Percentiles rank a stretch among this genome's conserved stretches.
phyloP scores from a whole-genome alignment of 2,329 filamentous ascomycete genomes.

The Aspergillus hortae region DNA sequence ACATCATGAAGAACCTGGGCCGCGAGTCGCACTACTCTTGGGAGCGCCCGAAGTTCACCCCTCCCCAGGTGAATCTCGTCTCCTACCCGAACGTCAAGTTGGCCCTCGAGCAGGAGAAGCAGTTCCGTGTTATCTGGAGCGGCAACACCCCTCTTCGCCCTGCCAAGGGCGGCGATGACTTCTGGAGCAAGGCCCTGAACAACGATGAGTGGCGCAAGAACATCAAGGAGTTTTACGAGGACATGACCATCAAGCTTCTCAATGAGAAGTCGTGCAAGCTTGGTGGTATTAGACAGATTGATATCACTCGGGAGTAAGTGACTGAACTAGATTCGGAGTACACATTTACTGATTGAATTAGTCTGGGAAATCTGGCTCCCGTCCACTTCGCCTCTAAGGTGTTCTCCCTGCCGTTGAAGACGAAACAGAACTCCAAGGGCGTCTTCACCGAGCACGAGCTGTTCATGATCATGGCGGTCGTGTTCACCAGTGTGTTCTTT shows the following conservation, averaged over 20 bases:
- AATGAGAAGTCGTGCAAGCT: conserved; percentile 63
- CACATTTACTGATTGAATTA: conserved; percentile 10
- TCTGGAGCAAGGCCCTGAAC: conserved; percentile 59
- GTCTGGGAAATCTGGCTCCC: conserved; percentile 52
- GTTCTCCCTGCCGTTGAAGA: conserved; percentile 56
- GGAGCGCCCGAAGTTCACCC: conserved; percentile 54
- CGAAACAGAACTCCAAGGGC: conserved; percentile 47
- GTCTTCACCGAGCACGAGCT: conserved; percentile 57
- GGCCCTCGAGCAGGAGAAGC: conserved; percentile 58
- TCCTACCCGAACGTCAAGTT: conserved; percentile 61
- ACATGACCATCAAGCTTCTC: conserved; percentile 60
- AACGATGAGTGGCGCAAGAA: conserved; percentile 59
- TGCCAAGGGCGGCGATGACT: conserved; percentile 53
- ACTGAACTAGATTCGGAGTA: conserved; percentile 5
- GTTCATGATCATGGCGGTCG: conserved; percentile 59
- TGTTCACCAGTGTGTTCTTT: conserved; percentile 65
- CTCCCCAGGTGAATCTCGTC: conserved; percentile 53
- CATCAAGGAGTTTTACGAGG: conserved; percentile 65
- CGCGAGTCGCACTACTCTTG: conserved; percentile 69
- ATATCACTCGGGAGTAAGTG: conserved; percentile 59
- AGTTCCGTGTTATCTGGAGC: conserved; percentile 65
- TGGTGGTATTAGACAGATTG: conserved; percentile 61
- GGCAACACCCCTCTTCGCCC: conserved; percentile 62
- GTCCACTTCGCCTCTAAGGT: conserved; percentile 55
- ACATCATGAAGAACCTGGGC: conserved; percentile 65